Base-by-base conservation (phyloP, 2,329 filamentous ascomycete genomes). In the Xylaria sp. region DNA sequence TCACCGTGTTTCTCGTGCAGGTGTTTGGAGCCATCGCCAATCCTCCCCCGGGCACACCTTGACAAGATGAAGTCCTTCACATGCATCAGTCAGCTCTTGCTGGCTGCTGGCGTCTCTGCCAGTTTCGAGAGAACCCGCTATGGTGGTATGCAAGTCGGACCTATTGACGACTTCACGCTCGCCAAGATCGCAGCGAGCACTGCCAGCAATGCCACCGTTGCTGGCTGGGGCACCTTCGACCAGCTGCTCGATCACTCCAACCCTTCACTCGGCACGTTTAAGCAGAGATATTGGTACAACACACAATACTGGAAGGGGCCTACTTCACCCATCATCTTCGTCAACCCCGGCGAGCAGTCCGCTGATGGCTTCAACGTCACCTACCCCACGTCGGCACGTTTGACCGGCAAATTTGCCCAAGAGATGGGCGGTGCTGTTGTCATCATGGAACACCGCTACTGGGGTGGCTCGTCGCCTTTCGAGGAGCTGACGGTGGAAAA, bases 391-490 rank as follows among this genome's bases (percentile, higher is more conserved):
- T 85, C 82, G 67, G 61, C 75, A 52, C 80, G 80, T 7, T 64
- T 84, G 41, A 77, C 80, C 1, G 82, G 82, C 34, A 74, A 79
- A 41, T 78, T 83, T 62, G 82, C 81, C 1, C 73, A 82, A 71
- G 77, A 78, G 60, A 76, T 81, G 18, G 81, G 82, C 60, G 82
- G 77, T 46, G 82, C 82, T 8, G 79, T 82, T 3, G 73, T 84
- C 44, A 70, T 84, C 56, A 48, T 83, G 44, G 82, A 84, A 76
- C 82, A 84, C 72, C 77, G 82, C 41, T 84, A 84, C 77, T 84
- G 81, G 81, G 82, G 82, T 54, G 69, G 76, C 55, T 82, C 81
- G 44, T 81, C 79, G 20, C 82, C 82, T 0, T 82, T 75, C 56
- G 70, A 75, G 23, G 67, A 65, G 23, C 72, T 83, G 69, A 81